Evolutionary conservation across 116 monocot species (phyloP).

Genomic region (Zostera marina): DNA sequence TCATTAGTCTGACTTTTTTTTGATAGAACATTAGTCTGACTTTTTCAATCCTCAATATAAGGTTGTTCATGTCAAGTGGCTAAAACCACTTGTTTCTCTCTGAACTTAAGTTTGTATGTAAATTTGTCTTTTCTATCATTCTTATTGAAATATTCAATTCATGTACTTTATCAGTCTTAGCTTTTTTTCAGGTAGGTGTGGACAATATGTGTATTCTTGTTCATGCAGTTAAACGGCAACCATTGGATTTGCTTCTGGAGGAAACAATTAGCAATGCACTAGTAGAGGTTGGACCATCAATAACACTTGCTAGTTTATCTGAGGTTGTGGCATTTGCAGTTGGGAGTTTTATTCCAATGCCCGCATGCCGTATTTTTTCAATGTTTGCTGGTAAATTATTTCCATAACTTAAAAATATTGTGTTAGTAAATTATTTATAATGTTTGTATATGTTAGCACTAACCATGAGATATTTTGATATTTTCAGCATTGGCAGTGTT

Average conservation of each 20-base stretch:
- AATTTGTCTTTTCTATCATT: too few relatives aligned
- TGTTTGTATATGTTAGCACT: background rate
- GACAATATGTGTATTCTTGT: conserved; percentile 99
- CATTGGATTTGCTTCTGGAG: conserved; percentile 42
- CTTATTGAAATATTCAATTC: too few relatives aligned
- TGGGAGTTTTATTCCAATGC: conserved; percentile 91
- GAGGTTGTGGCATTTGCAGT: conserved; percentile 93
- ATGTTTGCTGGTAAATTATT: conserved; percentile 82
- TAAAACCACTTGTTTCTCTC: too few relatives aligned
- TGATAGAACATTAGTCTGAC: too few relatives aligned
- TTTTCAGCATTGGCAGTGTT: conserved; percentile 77
- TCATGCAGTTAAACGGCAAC: conserved; percentile 82
- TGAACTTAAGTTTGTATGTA: too few relatives aligned
- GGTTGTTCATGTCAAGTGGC: too few relatives aligned
- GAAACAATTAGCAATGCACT: conserved; percentile 67
- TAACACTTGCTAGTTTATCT: conserved; percentile 84
- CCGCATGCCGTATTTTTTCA: conserved; percentile 88
- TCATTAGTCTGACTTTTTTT: too few relatives aligned
- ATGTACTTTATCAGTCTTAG: background rate
- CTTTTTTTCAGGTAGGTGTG: conserved; percentile 66
- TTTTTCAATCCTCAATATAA: too few relatives aligned
- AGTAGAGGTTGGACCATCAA: conserved; percentile 94
- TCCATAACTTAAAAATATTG: background rate
- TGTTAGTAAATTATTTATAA: background rate
- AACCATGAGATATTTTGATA: conserved; percentile 16